phyloP scores from a whole-genome alignment of 345 rosid species.

The Geranium rotundifolium region DNA sequence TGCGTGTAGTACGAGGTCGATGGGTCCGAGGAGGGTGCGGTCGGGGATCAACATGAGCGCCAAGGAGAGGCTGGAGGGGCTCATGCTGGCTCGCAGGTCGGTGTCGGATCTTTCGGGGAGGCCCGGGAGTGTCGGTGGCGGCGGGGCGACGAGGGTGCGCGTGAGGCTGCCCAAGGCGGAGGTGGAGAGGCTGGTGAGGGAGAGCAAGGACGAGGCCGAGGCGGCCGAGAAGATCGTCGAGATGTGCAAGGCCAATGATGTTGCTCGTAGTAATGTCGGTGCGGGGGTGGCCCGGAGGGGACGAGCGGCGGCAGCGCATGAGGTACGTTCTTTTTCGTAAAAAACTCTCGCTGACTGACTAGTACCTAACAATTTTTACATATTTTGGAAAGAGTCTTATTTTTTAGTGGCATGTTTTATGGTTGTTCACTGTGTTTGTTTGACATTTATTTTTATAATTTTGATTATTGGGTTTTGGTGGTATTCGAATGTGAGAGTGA shows the following conservation, averaged over 20 bases:
- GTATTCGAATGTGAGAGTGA: too few relatives aligned
- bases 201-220: conserved; percentile 45
- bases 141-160: conserved; percentile 34
- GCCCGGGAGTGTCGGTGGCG: conserved; percentile 3
- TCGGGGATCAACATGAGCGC: conserved; percentile 81
- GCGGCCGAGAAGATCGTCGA: conserved; percentile 56
- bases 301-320: conserved; percentile 37
- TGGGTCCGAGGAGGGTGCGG: conserved; percentile 53
- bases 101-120: conserved; percentile 63
- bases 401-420: too few relatives aligned
- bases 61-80: conserved; percentile 68
- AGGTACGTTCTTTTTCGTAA: conserved; percentile 45
- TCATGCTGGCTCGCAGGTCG: conserved; percentile 71
- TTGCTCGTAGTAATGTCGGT: neutral
- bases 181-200: conserved; percentile 58
- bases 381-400: too few relatives aligned
- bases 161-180: conserved; percentile 58
- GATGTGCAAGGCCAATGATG: conserved; percentile 29
- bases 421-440: too few relatives aligned
- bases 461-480: too few relatives aligned
- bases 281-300: neutral
- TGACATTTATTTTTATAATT: too few relatives aligned
- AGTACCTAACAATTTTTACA: too few relatives aligned
- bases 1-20: too few relatives aligned
- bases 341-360: too few relatives aligned